phyloP scores from a whole-genome alignment of 2,329 filamentous ascomycete species.

The Torrubiella hemipterigena region DNA sequence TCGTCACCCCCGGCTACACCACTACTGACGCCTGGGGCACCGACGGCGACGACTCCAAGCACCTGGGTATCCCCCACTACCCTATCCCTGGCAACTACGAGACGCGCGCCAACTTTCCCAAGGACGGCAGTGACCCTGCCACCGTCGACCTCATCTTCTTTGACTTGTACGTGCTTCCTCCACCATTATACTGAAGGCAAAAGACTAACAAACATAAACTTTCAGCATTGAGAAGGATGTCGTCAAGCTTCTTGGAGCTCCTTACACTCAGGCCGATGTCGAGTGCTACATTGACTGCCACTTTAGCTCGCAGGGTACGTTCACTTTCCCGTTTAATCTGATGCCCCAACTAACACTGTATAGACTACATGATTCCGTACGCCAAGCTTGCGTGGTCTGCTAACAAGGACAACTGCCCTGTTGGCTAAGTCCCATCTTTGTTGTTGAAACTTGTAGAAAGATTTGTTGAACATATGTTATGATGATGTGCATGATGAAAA shows the following conservation, averaged over 20 bases:
- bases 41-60: constrained; percentile 42
- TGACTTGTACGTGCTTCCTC: constrained; percentile 29
- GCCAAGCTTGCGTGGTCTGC: constrained; percentile 24
- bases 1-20: constrained; percentile 35
- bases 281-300: constrained; percentile 25
- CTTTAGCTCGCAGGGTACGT: constrained; percentile 22
- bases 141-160: constrained; percentile 41
- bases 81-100: constrained; percentile 36
- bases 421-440: too few species aligned
- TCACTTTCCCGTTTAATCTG: neutral
- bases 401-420: constrained; percentile 21
- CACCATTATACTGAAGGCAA: neutral
- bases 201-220: constrained; percentile 1
- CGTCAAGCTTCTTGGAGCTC: constrained; percentile 21
- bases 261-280: constrained; percentile 21
- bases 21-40: constrained; percentile 45
- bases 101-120: constrained; percentile 33
- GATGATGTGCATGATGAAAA: neutral
- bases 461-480: constrained; percentile 1
- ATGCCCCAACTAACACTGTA: constrained; percentile 2
- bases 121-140: constrained; percentile 25
- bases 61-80: constrained; percentile 33
- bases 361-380: constrained; percentile 25
- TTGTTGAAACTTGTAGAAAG: neutral
- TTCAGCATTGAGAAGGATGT: constrained; percentile 27